These are phyloP conservation scores for Chalara sp. DNA, from an alignment of 2,329 filamentous ascomycete genomes.

Conservation along the genomic window DNA sequence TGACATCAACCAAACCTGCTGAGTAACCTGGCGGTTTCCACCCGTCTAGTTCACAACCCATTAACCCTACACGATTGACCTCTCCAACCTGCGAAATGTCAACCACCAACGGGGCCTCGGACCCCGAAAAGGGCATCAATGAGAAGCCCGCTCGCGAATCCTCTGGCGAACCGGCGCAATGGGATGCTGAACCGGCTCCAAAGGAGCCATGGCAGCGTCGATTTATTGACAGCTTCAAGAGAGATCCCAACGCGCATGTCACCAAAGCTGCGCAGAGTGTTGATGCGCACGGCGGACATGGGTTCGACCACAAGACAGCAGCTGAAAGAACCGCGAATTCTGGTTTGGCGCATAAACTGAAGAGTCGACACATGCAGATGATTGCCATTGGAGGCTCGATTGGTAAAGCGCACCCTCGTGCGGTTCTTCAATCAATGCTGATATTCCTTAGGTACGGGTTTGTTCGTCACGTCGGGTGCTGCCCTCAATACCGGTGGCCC, in stretches of 20 bases:
- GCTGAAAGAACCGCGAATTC: constrained; percentile 62
- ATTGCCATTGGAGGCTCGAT: background rate
- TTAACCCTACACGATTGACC: too few species aligned
- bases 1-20: too few species aligned
- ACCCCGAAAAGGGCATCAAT: constrained; percentile 3
- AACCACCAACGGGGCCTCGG: background rate
- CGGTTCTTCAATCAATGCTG: background rate
- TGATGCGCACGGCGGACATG: constrained; percentile 11
- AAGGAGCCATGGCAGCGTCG: constrained; percentile 15
- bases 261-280: constrained; percentile 22
- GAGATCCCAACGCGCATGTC: constrained; percentile 37
- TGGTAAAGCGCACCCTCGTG: background rate
- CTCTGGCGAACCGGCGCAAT: background rate
- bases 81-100: background rate
- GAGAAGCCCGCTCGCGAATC: background rate
- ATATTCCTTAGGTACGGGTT: constrained; percentile 59
- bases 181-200: background rate
- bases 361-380: constrained; percentile 44
- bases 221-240: constrained; percentile 23
- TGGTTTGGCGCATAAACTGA: constrained; percentile 54
- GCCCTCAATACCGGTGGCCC: constrained; percentile 28
- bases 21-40: too few species aligned
- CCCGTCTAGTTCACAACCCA: too few species aligned
- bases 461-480: constrained; percentile 26
- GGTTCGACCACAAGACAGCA: constrained; percentile 57